These are phyloP conservation scores for Melanogaster broomeanus DNA, from an alignment of 768 basidiomycete genomes.

Conservation along the genomic window DNA sequence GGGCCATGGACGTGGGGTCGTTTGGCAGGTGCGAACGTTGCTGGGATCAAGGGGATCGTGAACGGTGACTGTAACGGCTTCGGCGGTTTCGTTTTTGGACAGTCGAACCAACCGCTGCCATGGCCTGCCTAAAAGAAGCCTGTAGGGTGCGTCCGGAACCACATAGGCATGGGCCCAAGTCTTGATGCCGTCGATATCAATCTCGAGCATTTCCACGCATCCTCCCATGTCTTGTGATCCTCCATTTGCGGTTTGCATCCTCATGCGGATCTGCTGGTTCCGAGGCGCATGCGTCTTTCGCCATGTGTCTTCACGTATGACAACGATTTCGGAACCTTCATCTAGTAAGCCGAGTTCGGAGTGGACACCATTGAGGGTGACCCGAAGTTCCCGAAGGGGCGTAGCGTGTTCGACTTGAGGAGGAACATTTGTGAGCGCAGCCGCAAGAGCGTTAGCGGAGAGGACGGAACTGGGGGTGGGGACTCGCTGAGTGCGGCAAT, in stretches of 20 bases:
- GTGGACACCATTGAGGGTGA: neutral
- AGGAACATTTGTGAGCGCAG: neutral
- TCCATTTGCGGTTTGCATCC: constrained; percentile 25
- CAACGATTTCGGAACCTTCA: constrained; percentile 25
- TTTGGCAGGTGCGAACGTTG: neutral
- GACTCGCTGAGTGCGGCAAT: constrained; percentile 1
- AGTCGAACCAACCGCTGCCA: constrained; percentile 22
- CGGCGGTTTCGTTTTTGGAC: constrained; percentile 2
- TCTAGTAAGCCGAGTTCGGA: neutral
- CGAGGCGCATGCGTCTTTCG: constrained; percentile 7
- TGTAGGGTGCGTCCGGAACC: constrained; percentile 16
- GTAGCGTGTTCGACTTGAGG: constrained; percentile 8
- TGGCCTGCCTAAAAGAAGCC: constrained; percentile 15
- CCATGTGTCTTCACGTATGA: constrained; percentile 20
- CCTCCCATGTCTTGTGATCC: neutral
- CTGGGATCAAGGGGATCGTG: neutral
- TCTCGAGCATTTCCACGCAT: constrained; percentile 7
- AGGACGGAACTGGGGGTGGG: neutral
- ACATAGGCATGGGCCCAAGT: constrained; percentile 27
- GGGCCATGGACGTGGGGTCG: neutral
- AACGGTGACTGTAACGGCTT: neutral
- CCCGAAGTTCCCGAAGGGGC: neutral
- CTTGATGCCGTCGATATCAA: constrained; percentile 15
- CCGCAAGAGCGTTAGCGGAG: constrained; percentile 1
- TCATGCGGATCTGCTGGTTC: constrained; percentile 16